A percentile compares a stretch with the other conserved stretches of the same genome.
phyloP scores from a whole-genome alignment of 192 early-diverging fungal species.

The Podila horticola region DNA sequence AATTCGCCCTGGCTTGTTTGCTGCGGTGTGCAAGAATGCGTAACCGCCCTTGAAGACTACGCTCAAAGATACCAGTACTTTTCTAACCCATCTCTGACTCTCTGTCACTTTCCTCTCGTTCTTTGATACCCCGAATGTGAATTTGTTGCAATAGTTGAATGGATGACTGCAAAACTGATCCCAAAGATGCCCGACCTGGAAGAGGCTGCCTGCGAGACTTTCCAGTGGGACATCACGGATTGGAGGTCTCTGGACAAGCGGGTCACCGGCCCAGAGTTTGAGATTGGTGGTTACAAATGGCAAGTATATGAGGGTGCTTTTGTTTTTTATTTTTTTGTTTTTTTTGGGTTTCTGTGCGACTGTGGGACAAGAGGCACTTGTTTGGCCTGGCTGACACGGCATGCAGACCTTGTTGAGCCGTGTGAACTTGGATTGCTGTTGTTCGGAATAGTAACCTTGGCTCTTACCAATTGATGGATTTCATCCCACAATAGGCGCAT shows the following conservation, averaged over 20 bases:
- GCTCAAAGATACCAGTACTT: not conserved
- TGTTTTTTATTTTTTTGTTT: not conserved
- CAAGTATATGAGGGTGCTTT: not conserved
- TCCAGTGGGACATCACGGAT: constrained; percentile 53
- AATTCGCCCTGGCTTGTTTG: not conserved
- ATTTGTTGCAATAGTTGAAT: constrained; percentile 38
- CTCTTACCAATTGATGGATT: no score
- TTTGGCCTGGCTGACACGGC: not conserved
- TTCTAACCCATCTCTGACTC: not conserved
- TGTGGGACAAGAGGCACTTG: not conserved
- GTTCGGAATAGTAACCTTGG: no score
- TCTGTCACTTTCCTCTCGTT: not conserved
- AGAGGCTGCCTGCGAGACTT: constrained; percentile 49
- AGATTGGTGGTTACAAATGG: constrained; percentile 61
- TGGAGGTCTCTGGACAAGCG: constrained; percentile 52
- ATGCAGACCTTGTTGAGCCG: not conserved
- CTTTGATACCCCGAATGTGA: not conserved
- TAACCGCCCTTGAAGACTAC: not conserved
- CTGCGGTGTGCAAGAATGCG: not conserved
- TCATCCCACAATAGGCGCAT: constrained; percentile 70
- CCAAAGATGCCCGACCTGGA: constrained; percentile 51
- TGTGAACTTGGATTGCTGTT: no score
- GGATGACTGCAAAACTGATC: constrained; percentile 54
- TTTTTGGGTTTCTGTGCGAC: not conserved
- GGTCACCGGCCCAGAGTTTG: constrained; percentile 60